A percentile compares a stretch with the other conserved stretches of the same genome.
phyloP scores from a whole-genome alignment of 2,329 filamentous ascomycete genomes.

The Fusarium chuoi region DNA sequence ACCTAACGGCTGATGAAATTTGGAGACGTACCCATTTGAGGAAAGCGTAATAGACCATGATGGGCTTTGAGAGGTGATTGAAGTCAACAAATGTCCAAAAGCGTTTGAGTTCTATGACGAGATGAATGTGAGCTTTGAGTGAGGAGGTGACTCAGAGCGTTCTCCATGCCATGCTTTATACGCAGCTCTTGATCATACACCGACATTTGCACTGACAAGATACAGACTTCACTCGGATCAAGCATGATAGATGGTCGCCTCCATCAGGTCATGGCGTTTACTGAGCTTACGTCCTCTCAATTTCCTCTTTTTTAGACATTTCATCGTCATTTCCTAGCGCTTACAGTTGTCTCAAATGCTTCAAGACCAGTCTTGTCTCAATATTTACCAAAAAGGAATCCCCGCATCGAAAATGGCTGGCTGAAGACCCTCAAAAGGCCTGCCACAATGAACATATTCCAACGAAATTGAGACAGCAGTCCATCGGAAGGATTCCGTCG shows the following conservation, averaged over 20 bases:
- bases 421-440: not conserved
- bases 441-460: not conserved
- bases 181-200: not conserved
- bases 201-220: not conserved
- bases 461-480: not conserved
- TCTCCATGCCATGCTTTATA: not conserved
- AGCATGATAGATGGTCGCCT: not conserved
- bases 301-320: not conserved
- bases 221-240: not conserved
- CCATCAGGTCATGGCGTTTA: not conserved
- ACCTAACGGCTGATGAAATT: not conserved
- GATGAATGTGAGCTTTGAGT: no score
- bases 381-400: not conserved
- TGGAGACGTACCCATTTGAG: not conserved
- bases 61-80: not conserved
- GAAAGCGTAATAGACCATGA: conserved; percentile 13
- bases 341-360: not conserved
- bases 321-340: not conserved
- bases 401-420: not conserved
- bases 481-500: not conserved
- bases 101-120: not conserved
- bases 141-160: not conserved
- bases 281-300: not conserved
- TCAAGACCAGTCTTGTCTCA: not conserved
- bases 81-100: no score